These are phyloP conservation scores for Agastache rugosa DNA, from an alignment of 257 asterid genomes.

Conservation along the genomic window DNA sequence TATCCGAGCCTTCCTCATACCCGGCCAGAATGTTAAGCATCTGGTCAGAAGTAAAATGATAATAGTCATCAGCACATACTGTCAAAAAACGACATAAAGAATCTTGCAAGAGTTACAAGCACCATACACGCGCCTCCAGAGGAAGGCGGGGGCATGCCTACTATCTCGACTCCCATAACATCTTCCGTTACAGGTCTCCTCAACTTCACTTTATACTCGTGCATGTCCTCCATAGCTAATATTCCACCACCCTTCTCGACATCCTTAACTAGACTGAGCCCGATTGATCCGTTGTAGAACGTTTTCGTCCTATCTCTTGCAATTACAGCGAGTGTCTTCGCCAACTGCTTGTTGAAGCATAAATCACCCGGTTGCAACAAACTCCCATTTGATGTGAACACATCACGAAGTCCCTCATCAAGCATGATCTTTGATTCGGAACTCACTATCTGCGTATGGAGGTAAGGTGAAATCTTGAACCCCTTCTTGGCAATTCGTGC, in stretches of 20 bases:
- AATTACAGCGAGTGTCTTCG: conserved; percentile 42
- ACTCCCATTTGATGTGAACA: conserved; percentile 59
- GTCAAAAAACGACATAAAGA: background rate
- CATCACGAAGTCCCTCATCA: conserved; percentile 56
- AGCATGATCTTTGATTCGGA: conserved; percentile 48
- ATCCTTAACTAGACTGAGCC: conserved; percentile 54
- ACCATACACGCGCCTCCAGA: conserved; percentile 64
- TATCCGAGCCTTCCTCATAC: conserved; percentile 43
- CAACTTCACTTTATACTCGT: conserved; percentile 48
- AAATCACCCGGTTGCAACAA: conserved; percentile 54
- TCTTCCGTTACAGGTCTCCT: conserved; percentile 49
- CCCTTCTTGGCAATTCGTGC: conserved; percentile 56
- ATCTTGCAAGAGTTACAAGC: conserved; percentile 50
- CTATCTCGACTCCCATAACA: conserved; percentile 55
- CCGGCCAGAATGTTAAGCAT: conserved; percentile 64
- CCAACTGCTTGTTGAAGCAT: conserved; percentile 57
- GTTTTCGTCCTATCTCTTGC: conserved; percentile 45
- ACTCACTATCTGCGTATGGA: conserved; percentile 53
- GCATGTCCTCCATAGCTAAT: conserved; percentile 59
- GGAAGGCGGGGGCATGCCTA: conserved; percentile 81
- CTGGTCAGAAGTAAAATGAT: conserved; percentile 33
- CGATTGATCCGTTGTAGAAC: conserved; percentile 64
- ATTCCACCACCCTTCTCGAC: conserved; percentile 62
- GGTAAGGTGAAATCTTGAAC: conserved; percentile 61
- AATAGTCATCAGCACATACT: background rate